Conservation (phyloP, 169 alveolate genomes). For the Cryptosporidium baileyi region DNA sequence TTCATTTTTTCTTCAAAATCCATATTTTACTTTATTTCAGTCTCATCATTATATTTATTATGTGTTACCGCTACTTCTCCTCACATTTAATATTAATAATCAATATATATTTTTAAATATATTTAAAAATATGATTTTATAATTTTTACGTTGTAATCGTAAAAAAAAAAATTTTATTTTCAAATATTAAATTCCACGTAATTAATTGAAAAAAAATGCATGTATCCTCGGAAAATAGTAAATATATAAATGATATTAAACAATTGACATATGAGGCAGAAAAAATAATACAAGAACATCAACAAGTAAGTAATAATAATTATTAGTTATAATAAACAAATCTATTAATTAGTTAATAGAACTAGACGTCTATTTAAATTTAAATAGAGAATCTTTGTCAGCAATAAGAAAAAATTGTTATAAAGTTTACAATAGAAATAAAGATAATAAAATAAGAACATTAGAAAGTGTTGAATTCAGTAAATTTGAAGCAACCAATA, state of each 20-base stretch:
- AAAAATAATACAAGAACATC: slow-evolving; percentile 46
- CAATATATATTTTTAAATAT: no score
- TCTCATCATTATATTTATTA: not conserved
- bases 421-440: not conserved
- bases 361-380: slow-evolving; percentile 14
- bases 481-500: slow-evolving; percentile 27
- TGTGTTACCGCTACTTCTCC: no score
- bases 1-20: not conserved
- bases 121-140: no score
- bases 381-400: slow-evolving; percentile 57
- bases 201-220: no score
- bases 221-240: slow-evolving; percentile 36
- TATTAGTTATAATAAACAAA: not conserved
- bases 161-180: no score
- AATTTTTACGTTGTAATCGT: no score
- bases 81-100: no score
- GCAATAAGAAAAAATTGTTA: slow-evolving; percentile 48
- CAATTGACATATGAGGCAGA: slow-evolving; percentile 36
- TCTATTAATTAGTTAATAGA: slow-evolving; percentile 12
- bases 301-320: slow-evolving; percentile 49
- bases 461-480: slow-evolving; percentile 3
- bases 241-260: slow-evolving; percentile 5
- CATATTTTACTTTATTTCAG: not conserved
- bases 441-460: not conserved
- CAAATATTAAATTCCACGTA: no score